Evolutionary conservation across 1,284 basidiomycete genomes (phyloP).

Genomic region (Wallemia hederae): DNA sequence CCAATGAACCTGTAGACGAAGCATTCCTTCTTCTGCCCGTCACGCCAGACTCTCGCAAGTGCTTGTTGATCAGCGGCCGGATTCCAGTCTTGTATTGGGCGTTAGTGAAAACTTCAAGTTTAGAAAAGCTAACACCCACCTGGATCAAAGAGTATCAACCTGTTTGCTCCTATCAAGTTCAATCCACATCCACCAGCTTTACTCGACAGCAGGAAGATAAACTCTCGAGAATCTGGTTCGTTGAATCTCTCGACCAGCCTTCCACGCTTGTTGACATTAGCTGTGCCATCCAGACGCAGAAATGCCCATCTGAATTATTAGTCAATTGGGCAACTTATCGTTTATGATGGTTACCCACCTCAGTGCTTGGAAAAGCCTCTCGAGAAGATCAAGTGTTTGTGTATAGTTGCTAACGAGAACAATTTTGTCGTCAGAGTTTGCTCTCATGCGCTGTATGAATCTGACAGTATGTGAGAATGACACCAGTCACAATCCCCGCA

Average conservation of each 20-base stretch:
- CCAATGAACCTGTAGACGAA: constrained; percentile 97
- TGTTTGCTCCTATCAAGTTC: constrained; percentile 90
- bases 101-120: constrained; percentile 4
- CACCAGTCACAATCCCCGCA: neutral
- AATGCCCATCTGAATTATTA: constrained; percentile 40
- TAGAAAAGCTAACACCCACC: constrained; percentile 21
- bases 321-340: neutral
- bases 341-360: constrained; percentile 24
- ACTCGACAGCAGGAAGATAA: constrained; percentile 79
- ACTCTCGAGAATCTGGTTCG: constrained; percentile 76
- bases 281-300: constrained; percentile 76
- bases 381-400: constrained; percentile 81
- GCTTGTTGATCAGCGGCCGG: constrained; percentile 96
- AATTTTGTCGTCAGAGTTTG: constrained; percentile 78
- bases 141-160: constrained; percentile 84
- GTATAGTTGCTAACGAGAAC: constrained; percentile 97
- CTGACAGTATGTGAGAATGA: constrained; percentile 18
- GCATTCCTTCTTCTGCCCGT: constrained; percentile 98
- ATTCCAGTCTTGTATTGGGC: constrained; percentile 50
- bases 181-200: constrained; percentile 97
- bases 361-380: constrained; percentile 52
- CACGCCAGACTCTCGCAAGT: constrained; percentile 92
- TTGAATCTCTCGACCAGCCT: constrained; percentile 96
- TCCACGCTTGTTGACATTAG: constrained; percentile 79
- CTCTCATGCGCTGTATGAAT: constrained; percentile 53